Evolutionary conservation across 176 grass and related monocot genomes (phyloP).

Genomic region (Saccharum spontaneum): DNA sequence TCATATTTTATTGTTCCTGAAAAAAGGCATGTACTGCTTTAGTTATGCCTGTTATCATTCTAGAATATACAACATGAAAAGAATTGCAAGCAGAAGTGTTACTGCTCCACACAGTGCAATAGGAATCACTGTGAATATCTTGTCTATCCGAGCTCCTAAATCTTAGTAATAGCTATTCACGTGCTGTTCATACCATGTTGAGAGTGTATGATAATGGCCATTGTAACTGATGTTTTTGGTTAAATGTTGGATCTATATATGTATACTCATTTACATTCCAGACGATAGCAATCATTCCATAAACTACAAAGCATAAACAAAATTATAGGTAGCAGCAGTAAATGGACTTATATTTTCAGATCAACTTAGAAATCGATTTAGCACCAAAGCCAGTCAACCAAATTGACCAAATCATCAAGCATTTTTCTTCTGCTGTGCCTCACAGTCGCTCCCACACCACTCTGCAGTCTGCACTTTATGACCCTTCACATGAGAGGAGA

Average conservation of each 20-base stretch:
- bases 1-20: too few relatives aligned
- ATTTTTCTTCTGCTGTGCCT: neutral
- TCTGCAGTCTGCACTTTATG: neutral
- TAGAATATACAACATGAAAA: neutral
- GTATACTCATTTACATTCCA: neutral
- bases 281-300: neutral
- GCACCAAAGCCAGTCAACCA: neutral
- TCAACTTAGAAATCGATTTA: neutral
- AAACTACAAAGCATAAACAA: neutral
- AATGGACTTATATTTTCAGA: neutral
- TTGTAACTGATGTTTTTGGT: neutral
- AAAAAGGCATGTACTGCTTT: neutral
- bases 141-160: neutral
- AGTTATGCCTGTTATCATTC: neutral
- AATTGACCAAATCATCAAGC: neutral
- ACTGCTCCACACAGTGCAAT: neutral
- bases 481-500: neutral
- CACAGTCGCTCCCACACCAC: neutral
- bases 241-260: neutral
- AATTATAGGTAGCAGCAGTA: neutral
- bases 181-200: neutral
- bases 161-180: neutral
- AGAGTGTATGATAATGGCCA: neutral
- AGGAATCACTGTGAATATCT: neutral
- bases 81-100: neutral